phyloP scores from a whole-genome alignment of 192 early-diverging fungal species.

The Jimgerdemannia lactiflua region DNA sequence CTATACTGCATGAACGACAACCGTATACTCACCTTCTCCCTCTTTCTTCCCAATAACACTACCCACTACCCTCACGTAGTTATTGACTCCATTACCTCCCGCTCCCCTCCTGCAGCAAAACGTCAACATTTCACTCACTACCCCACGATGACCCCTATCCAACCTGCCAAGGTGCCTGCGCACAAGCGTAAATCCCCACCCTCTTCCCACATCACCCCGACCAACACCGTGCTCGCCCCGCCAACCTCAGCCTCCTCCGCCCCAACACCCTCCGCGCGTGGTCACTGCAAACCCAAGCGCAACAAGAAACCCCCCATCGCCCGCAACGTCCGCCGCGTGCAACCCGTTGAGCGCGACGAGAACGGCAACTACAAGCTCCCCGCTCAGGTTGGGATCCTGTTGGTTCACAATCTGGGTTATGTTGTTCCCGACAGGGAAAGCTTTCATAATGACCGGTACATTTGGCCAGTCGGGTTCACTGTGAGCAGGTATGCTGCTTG shows the following conservation, averaged over 20 bases:
- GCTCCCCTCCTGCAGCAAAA: neutral
- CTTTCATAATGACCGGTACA: constrained; percentile 93
- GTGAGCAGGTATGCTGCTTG: constrained; percentile 39
- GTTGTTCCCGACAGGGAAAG: constrained; percentile 70
- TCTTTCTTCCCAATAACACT: neutral
- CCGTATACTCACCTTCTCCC: neutral
- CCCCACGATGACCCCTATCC: neutral
- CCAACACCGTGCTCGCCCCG: constrained; percentile 3
- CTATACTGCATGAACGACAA: constrained; percentile 1
- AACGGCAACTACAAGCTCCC: constrained; percentile 74
- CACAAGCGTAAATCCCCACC: neutral
- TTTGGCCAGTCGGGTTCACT: constrained; percentile 90
- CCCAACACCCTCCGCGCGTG: neutral
- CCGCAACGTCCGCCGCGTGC: constrained; percentile 33
- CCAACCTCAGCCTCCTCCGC: neutral
- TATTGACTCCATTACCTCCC: neutral
- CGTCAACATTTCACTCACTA: neutral
- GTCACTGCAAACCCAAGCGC: constrained; percentile 23
- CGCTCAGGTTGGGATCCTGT: constrained; percentile 75
- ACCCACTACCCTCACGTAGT: neutral
- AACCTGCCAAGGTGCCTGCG: neutral
- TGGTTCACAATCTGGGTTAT: constrained; percentile 64
- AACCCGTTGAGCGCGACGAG: constrained; percentile 49
- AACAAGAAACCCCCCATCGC: constrained; percentile 14
- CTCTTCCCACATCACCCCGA: neutral